Evolutionary conservation across 768 basidiomycete species (phyloP).

Genomic region (Postia placenta): DNA sequence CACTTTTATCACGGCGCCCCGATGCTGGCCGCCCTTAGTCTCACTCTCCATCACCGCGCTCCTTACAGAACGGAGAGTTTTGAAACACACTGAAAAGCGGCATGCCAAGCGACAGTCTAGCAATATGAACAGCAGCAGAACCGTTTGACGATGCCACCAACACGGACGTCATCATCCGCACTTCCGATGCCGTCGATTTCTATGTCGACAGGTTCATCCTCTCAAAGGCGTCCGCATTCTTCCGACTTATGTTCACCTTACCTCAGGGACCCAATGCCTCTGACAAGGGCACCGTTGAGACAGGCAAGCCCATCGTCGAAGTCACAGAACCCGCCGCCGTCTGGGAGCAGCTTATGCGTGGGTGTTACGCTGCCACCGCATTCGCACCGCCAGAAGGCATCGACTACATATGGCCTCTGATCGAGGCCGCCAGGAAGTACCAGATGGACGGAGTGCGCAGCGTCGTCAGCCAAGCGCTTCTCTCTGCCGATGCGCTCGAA

Average conservation of each 20-base stretch:
- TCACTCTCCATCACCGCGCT: too few relatives aligned
- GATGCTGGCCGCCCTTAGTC: too few relatives aligned
- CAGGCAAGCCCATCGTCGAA: too few relatives aligned
- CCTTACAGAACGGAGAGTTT: too few relatives aligned
- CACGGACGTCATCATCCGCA: slow-evolving; percentile 20
- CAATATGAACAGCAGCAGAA: neutral
- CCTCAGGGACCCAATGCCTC: neutral
- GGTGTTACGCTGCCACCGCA: slow-evolving; percentile 4
- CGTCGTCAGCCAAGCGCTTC: neutral
- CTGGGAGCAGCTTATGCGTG: neutral
- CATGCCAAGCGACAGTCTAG: too few relatives aligned
- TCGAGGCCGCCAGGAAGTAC: slow-evolving; percentile 56
- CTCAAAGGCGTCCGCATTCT: slow-evolving; percentile 20
- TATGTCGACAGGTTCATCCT: slow-evolving; percentile 20
- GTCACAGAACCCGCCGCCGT: neutral
- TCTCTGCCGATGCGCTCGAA: neutral
- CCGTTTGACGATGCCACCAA: slow-evolving; percentile 3
- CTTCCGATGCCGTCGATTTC: slow-evolving; percentile 20
- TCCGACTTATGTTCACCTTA: slow-evolving; percentile 19
- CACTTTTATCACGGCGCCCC: too few relatives aligned
- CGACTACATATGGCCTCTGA: slow-evolving; percentile 44
- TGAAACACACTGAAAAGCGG: too few relatives aligned
- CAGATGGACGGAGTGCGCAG: slow-evolving; percentile 24
- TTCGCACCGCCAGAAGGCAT: slow-evolving; percentile 17
- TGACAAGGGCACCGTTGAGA: too few relatives aligned